Conservation (phyloP, 306 rosid species). For the Cucumis sativus region Cucumber_9930_V3 NC_026657.2:14637001-14637500, state of each 20-base stretch:
- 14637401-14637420: constrained; percentile 66
- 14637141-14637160: constrained; percentile 69
- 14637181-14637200: constrained; percentile 87
- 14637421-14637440: constrained; percentile 45
- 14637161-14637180: constrained; percentile 84
- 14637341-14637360: constrained; percentile 79
- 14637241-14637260: constrained; percentile 74
- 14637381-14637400: constrained; percentile 76
- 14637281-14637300: constrained; percentile 60
- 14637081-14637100: constrained; percentile 88
- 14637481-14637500: constrained; percentile 55
- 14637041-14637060: constrained; percentile 84
- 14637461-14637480: constrained; percentile 76
- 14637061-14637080: constrained; percentile 86
- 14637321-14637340: constrained; percentile 54
- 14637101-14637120: constrained; percentile 53
- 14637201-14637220: constrained; percentile 62
- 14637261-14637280: constrained; percentile 77
- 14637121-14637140: constrained; percentile 49
- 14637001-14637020: constrained; percentile 68
- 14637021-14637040: constrained; percentile 54
- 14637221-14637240: constrained; percentile 46
- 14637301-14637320: constrained; percentile 61
- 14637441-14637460: constrained; percentile 78
- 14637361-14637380: constrained; percentile 75